Evolutionary conservation across 1,139 yeast genomes (phyloP).

Genomic region (Wickerhamomyces sp.): DNA sequence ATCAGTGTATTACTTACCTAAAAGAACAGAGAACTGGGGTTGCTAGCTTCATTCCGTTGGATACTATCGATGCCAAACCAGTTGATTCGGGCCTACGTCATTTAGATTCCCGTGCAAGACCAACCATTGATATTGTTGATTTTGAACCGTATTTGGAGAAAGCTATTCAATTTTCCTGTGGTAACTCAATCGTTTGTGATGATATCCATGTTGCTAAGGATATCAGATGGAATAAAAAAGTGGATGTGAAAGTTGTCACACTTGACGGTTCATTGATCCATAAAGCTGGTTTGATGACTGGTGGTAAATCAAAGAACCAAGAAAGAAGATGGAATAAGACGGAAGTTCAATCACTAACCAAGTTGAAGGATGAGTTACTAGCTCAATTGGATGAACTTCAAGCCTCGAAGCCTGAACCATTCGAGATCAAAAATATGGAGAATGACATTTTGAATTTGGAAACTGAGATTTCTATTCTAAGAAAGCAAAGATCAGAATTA

Average conservation of each 20-base stretch:
- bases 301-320: slow-evolving; percentile 52
- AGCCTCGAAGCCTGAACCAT: slow-evolving; percentile 46
- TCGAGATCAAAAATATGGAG: slow-evolving; percentile 57
- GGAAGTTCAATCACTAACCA: slow-evolving; percentile 54
- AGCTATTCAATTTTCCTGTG: slow-evolving; percentile 79
- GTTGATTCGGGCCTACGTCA: slow-evolving; percentile 54
- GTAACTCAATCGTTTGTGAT: slow-evolving; percentile 79
- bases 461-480: slow-evolving; percentile 44
- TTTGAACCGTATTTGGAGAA: slow-evolving; percentile 66
- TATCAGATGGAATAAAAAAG: slow-evolving; percentile 61
- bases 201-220: slow-evolving; percentile 60
- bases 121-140: slow-evolving; percentile 69
- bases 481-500: slow-evolving; percentile 45
- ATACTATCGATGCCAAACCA: slow-evolving; percentile 62
- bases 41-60: slow-evolving; percentile 86
- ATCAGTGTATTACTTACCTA: slow-evolving; percentile 74
- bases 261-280: slow-evolving; percentile 83
- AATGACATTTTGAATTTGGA: slow-evolving; percentile 48
- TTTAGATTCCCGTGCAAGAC: slow-evolving; percentile 50
- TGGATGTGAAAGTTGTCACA: slow-evolving; percentile 70
- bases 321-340: slow-evolving; percentile 68
- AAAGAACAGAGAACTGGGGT: slow-evolving; percentile 84
- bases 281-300: slow-evolving; percentile 87
- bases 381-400: slow-evolving; percentile 48
- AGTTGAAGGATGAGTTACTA: slow-evolving; percentile 56